These are phyloP conservation scores for Talaromyces islandicus DNA, from an alignment of 2,329 filamentous ascomycete genomes.

Conservation along the genomic window DNA sequence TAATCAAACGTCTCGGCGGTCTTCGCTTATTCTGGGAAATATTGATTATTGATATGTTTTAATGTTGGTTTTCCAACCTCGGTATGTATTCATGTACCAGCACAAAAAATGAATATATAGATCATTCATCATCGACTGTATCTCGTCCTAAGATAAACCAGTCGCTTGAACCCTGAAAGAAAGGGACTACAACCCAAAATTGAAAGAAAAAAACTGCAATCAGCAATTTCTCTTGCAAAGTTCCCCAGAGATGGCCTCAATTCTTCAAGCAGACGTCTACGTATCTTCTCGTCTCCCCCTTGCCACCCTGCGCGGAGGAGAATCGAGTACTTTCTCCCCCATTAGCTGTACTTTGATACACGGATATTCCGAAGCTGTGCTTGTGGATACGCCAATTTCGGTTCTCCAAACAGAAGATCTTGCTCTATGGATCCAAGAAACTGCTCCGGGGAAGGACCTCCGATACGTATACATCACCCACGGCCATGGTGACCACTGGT, in stretches of 20 bases:
- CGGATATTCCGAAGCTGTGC: neutral
- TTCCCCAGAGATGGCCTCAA: neutral
- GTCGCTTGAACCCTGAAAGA: too few relatives aligned
- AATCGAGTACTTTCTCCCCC: neutral
- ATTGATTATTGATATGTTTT: too few relatives aligned
- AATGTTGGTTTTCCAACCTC: too few relatives aligned
- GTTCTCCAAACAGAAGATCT: neutral
- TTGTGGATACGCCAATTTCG: neutral
- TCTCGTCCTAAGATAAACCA: too few relatives aligned
- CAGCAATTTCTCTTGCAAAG: too few relatives aligned
- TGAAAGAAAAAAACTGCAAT: too few relatives aligned
- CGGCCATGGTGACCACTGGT: conserved; percentile 39
- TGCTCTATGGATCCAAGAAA: conserved; percentile 13
- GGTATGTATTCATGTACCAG: too few relatives aligned
- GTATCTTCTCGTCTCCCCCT: neutral
- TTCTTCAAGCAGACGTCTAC: neutral
- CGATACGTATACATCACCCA: conserved; percentile 38
- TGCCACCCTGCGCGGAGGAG: neutral
- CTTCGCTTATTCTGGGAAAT: too few relatives aligned
- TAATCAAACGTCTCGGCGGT: too few relatives aligned
- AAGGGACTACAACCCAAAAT: too few relatives aligned
- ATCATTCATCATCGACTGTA: too few relatives aligned
- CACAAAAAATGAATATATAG: too few relatives aligned
- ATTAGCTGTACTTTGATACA: neutral
- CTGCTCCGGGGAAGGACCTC: conserved; percentile 21